phyloP scores from a whole-genome alignment of 495 filamentous ascomycete genomes.

The Aspergillus coremiiformis region DNA sequence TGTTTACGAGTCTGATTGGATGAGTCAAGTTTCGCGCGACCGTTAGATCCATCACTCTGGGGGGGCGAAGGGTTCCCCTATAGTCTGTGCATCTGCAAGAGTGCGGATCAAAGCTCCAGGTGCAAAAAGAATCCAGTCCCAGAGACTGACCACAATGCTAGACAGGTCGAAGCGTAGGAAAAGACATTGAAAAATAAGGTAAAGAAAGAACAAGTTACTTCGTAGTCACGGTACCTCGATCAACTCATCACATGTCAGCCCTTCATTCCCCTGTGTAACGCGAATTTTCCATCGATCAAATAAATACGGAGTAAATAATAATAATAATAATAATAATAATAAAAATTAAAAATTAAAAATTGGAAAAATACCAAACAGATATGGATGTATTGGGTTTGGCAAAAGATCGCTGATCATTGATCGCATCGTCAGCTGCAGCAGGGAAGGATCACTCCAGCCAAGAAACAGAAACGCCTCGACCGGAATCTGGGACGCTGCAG shows the following conservation, averaged over 20 bases:
- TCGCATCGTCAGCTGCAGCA: constrained; percentile 8
- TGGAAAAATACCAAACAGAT: no score
- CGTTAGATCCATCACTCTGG: constrained; percentile 23
- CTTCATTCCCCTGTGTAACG: no score
- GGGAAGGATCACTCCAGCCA: neutral
- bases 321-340: neutral
- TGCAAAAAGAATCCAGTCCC: neutral
- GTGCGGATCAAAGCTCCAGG: neutral
- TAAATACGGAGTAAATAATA: no score
- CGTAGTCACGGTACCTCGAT: no score
- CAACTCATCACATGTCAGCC: no score
- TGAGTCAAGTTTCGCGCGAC: constrained; percentile 11
- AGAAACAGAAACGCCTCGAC: neutral
- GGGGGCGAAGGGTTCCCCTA: constrained; percentile 6
- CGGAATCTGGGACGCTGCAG: neutral
- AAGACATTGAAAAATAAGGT: no score
- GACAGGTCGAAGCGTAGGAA: no score
- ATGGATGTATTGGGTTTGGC: neutral
- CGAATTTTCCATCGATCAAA: no score
- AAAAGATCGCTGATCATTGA: constrained; percentile 13
- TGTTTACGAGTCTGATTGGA: constrained; percentile 16
- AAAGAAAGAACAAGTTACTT: no score
- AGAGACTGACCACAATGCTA: no score
- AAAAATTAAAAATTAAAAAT: no score
- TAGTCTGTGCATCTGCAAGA: constrained; percentile 13